Conservation (phyloP, 495 filamentous ascomycete genomes). For the Trichocladium antarcticum region DNA sequence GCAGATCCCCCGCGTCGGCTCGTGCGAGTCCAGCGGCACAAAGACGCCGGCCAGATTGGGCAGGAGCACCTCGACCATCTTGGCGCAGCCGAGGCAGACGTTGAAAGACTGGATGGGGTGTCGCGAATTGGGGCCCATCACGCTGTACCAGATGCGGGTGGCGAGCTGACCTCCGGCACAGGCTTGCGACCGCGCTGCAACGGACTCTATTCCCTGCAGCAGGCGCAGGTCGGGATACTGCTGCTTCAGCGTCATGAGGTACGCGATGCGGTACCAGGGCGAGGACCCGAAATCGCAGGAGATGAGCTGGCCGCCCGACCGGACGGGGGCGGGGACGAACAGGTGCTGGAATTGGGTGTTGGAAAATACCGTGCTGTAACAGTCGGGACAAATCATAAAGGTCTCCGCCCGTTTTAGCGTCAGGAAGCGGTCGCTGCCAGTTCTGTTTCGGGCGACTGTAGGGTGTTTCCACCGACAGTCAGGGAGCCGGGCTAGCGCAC, state of each 20-base stretch:
- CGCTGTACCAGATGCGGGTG: slow-evolving; percentile 34
- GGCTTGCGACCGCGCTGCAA: slow-evolving; percentile 24
- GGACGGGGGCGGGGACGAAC: slow-evolving; percentile 29
- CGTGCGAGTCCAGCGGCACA: slow-evolving; percentile 26
- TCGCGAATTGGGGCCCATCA: slow-evolving; percentile 28
- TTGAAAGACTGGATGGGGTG: slow-evolving; percentile 27
- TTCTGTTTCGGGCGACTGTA: slow-evolving; percentile 1
- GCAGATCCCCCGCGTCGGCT: slow-evolving; percentile 29
- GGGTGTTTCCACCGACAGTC: slow-evolving; percentile 30
- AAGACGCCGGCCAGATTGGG: slow-evolving; percentile 35
- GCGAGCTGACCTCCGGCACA: slow-evolving; percentile 26
- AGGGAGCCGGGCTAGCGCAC: slow-evolving; percentile 25
- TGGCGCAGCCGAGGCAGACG: slow-evolving; percentile 33
- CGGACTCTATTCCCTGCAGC: slow-evolving; percentile 29
- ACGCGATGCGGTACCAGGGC: slow-evolving; percentile 39
- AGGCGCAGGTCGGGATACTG: slow-evolving; percentile 29
- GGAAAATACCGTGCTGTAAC: slow-evolving; percentile 30
- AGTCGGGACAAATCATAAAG: slow-evolving; percentile 38
- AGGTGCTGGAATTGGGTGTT: slow-evolving; percentile 29
- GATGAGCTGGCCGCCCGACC: slow-evolving; percentile 26
- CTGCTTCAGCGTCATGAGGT: slow-evolving; percentile 33
- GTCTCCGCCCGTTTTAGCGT: slow-evolving; percentile 34
- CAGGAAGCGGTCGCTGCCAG: slow-evolving; percentile 29
- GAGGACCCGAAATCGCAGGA: slow-evolving; percentile 38
- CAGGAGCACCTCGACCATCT: slow-evolving; percentile 31